Evolutionary conservation across 2,329 filamentous ascomycete genomes (phyloP).

Genomic region (Diaporthe vexans): DNA sequence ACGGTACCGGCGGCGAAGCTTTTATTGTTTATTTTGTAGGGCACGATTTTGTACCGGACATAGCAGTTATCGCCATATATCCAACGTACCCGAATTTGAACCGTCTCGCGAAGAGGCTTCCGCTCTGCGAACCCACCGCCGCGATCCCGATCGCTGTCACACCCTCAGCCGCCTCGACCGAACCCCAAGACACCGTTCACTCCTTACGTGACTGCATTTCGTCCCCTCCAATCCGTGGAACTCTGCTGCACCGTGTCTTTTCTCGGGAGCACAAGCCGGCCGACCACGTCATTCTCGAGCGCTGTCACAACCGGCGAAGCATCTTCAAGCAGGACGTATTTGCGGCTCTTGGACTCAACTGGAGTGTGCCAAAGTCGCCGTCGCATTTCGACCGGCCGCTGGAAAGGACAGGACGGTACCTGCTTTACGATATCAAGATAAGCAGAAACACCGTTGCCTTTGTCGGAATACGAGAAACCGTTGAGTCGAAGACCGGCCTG

Average conservation of each 20-base stretch:
- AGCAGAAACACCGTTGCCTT: slow-evolving; percentile 19
- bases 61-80: slow-evolving; percentile 31
- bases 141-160: slow-evolving; percentile 18
- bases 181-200: background rate
- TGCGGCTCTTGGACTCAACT: background rate
- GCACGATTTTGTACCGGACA: background rate
- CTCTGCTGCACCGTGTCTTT: background rate
- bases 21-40: background rate
- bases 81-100: background rate
- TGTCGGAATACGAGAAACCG: background rate
- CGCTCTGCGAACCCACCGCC: slow-evolving; percentile 5
- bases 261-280: background rate
- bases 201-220: background rate
- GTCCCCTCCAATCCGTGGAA: background rate
- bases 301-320: slow-evolving; percentile 8
- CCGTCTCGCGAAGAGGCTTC: slow-evolving; percentile 14
- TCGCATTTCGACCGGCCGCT: background rate
- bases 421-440: background rate
- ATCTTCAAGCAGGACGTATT: background rate
- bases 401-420: background rate
- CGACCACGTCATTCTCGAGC: slow-evolving; percentile 1
- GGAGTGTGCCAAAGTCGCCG: background rate
- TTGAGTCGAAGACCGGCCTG: slow-evolving; percentile 24
- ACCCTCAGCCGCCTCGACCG: slow-evolving; percentile 15
- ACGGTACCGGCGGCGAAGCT: background rate